Evolutionary conservation across 2,329 filamentous ascomycete species (phyloP), one percentile per base, ranked within the genome.

Genomic region (Zopfia rhizophila): DNA sequence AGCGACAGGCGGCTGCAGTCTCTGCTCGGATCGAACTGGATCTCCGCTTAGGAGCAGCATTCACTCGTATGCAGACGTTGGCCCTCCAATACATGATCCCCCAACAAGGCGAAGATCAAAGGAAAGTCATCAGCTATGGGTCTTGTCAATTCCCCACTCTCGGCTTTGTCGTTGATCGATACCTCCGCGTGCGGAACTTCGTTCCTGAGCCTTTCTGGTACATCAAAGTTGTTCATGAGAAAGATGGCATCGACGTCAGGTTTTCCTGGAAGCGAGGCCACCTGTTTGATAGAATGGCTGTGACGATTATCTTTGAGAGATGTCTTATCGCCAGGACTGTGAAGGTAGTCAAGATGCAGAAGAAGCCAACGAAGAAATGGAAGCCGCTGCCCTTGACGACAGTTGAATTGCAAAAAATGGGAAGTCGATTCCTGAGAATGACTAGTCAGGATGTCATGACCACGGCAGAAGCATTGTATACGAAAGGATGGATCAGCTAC

Each of bases 61-160:
- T 97, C 66, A 97, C 94, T 19, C 84, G 94, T 14, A 89, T 95
- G 68, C 83, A 96, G 53, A 96, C 91, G 0, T 81, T 89, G 43
- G 89, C 82, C 51, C 78, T 99, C n/a, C 85, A 89, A 51, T 73
- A 80, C 0, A 78, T 97, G 19, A 86, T 90, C 6, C 86, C 63
- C 2, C 52, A 83, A 1, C 80, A 83, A 2, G 74, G 95, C 49
- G 78, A 82, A 28, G 78, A 85, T 33, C 77, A 85, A 2, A 77
- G 84, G 43, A 71, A 70, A 28, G 75, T 88, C 1, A 82, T 96
- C 37, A 96, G 91, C 69, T 96, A 97, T 65, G 91, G 90, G 83
- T 96, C 92, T 3, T 99, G 94, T 58, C 94, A 99, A 69, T 99
- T 99, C 63, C 94, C 94, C 1, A 97, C 94, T 0, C 79, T 99